Evolutionary conservation across 164 flowering plant genomes (phyloP).

Genomic region (Berberis thunbergii): DNA sequence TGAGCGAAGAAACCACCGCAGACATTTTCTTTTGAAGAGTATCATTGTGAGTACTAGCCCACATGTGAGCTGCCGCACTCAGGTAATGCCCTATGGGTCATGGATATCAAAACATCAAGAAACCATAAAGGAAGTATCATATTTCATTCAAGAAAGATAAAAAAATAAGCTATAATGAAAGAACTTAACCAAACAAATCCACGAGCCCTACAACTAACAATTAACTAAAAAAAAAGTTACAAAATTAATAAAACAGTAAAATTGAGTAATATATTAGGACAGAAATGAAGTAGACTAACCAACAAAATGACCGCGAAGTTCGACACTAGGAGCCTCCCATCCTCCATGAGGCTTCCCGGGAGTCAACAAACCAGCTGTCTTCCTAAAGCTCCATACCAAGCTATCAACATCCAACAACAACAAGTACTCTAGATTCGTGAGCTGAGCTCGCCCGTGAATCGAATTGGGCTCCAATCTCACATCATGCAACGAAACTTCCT

Average conservation of each 20-base stretch:
- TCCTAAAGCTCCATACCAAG: conserved; percentile 81
- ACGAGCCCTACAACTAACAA: no score
- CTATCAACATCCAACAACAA: conserved; percentile 74
- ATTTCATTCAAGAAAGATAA: no score
- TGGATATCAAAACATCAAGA: conserved; percentile 1
- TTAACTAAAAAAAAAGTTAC: neutral
- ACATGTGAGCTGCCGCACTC: conserved; percentile 87
- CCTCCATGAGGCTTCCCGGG: conserved; percentile 67
- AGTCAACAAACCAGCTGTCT: conserved; percentile 64
- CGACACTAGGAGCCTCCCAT: conserved; percentile 57
- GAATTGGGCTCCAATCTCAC: conserved; percentile 60
- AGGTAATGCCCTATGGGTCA: conserved; percentile 68
- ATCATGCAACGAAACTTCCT: conserved; percentile 62
- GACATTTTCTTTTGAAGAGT: conserved; percentile 57
- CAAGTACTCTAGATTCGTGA: conserved; percentile 86
- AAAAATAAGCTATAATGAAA: no score
- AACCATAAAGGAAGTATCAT: neutral
- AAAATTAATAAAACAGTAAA: neutral
- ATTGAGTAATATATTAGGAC: neutral
- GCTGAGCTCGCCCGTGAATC: conserved; percentile 56
- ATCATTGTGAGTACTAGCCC: conserved; percentile 85
- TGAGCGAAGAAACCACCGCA: conserved; percentile 52
- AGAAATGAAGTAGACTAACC: conserved; percentile 35
- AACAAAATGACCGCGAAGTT: conserved; percentile 96
- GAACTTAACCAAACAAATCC: no score